Evolutionary conservation across 2,329 filamentous ascomycete genomes (phyloP).

Genomic region (Colletotrichum orbiculare): DNA sequence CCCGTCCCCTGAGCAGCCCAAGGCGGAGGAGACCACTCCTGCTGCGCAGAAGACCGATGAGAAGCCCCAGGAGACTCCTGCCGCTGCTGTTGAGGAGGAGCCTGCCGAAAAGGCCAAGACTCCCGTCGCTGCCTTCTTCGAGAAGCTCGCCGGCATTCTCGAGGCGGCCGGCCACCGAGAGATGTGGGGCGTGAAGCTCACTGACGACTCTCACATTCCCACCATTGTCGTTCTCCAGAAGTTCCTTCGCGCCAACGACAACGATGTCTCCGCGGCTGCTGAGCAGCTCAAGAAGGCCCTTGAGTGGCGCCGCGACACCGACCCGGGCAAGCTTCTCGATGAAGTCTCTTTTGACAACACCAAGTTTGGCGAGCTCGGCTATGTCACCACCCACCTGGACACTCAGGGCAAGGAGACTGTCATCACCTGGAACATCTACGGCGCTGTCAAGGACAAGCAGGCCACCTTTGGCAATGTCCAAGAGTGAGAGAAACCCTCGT

Average conservation of each 20-base stretch:
- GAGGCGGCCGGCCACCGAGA: slow-evolving; percentile 72
- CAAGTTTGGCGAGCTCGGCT: slow-evolving; percentile 85
- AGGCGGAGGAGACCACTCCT: slow-evolving; percentile 32
- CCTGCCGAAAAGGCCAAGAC: slow-evolving; percentile 42
- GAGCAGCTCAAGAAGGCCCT: slow-evolving; percentile 83
- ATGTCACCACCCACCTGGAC: slow-evolving; percentile 77
- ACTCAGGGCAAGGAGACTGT: slow-evolving; percentile 68
- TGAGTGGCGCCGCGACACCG: slow-evolving; percentile 82
- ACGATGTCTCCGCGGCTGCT: slow-evolving; percentile 77
- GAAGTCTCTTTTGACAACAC: slow-evolving; percentile 71
- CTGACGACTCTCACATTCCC: slow-evolving; percentile 69
- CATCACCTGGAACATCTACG: slow-evolving; percentile 95
- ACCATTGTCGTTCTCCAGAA: slow-evolving; percentile 91
- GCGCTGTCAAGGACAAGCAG: slow-evolving; percentile 83
- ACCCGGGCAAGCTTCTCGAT: slow-evolving; percentile 74
- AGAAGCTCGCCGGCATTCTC: slow-evolving; percentile 67
- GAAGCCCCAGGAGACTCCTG: slow-evolving; percentile 34
- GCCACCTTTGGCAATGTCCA: slow-evolving; percentile 86
- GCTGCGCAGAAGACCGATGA: slow-evolving; percentile 45
- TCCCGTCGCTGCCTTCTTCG: slow-evolving; percentile 66
- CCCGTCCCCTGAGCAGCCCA: slow-evolving; percentile 37
- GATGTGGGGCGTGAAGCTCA: slow-evolving; percentile 87
- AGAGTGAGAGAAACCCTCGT: slow-evolving; percentile 67
- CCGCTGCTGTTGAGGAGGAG: slow-evolving; percentile 14
- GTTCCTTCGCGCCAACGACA: slow-evolving; percentile 90